phyloP scores from a whole-genome alignment of 2,329 filamentous ascomycete genomes.

The Clonostachys chloroleuca region DNA sequence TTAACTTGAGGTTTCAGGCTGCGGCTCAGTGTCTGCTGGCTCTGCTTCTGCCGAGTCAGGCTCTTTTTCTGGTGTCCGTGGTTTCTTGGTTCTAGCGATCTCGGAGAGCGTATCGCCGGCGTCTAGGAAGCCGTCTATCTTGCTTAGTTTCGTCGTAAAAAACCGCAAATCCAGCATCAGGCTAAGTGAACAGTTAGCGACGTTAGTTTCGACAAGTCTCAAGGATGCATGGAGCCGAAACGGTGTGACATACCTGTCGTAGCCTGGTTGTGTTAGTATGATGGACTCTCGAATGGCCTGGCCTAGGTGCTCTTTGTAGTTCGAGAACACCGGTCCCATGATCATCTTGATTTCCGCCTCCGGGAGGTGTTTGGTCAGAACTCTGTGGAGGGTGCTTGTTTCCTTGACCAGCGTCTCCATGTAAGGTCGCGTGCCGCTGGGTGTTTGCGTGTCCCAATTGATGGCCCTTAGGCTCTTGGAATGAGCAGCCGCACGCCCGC shows the following conservation, averaged over 20 bases:
- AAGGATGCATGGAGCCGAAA: neutral
- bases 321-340: slow-evolving; percentile 79
- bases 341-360: slow-evolving; percentile 75
- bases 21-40: too few relatives aligned
- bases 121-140: slow-evolving; percentile 75
- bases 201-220: too few relatives aligned
- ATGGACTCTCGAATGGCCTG: slow-evolving; percentile 62
- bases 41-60: too few relatives aligned
- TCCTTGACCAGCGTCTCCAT: slow-evolving; percentile 88
- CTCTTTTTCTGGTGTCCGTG: too few relatives aligned
- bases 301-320: slow-evolving; percentile 76
- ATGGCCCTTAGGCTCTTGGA: slow-evolving; percentile 71
- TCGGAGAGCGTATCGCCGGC: slow-evolving; percentile 65
- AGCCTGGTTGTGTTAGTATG: slow-evolving; percentile 62
- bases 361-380: slow-evolving; percentile 76
- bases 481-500: slow-evolving; percentile 67
- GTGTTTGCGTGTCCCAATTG: slow-evolving; percentile 61
- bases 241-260: slow-evolving; percentile 57
- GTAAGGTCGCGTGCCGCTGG: slow-evolving; percentile 54
- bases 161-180: slow-evolving; percentile 71
- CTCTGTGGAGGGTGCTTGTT: slow-evolving; percentile 78
- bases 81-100: slow-evolving; percentile 55
- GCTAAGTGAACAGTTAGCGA: neutral
- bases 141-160: slow-evolving; percentile 66
- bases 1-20: too few relatives aligned